Base-by-base conservation (phyloP, 2,329 filamentous ascomycete genomes). In the Xylariaceae sp. region DNA sequence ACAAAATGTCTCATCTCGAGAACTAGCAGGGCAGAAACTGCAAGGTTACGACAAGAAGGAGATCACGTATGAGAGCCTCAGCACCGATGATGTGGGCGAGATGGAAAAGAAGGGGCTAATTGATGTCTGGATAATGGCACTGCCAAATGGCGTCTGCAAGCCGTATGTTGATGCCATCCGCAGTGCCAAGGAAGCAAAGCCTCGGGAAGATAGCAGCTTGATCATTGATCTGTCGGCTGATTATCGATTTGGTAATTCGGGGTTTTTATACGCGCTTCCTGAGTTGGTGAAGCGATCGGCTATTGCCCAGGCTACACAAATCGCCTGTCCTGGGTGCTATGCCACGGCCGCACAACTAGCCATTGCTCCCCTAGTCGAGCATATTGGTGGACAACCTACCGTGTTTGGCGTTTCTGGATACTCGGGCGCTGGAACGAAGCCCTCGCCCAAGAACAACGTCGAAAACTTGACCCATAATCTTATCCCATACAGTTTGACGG, bases 81-180 rank as follows among this genome's bases (percentile, higher is more conserved):
- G 85, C 56, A 85, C 92, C 6, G 94, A 98, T 65, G 93, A 98
- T 66, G 88, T 96, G 12, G 86, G 87, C 62, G 83, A 87, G 57
- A 92, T 97, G 85, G 91, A 95, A 61, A 87, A 90, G 72, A 86
- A 88, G 29, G 90, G 90, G 48, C 86, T 93, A 68, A 87, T 98
- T 45, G 94, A 98, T 78, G 95, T 91, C 77, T 98, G 93, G 94
- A 91, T 98, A 43, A 96, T 98, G 91, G 94, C 95, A 29, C 86
- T 98, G 33, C 95, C 94, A 41, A 99, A 98, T 71, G 91, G 92
- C 60, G 92, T 96, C 45, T 97, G 92, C 85, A 91, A 93, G 78
- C 93, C 95, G 0, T 99, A 89, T 67, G 89, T 98, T 9, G 92
- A 98, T 64, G 94, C 94, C 7, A 51, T 51, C 48, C 19, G 19